A percentile compares a stretch with the other conserved stretches of the same genome.
phyloP scores from a whole-genome alignment of 169 alveolate species.

The Cryptosporidium ubiquitum region DNA sequence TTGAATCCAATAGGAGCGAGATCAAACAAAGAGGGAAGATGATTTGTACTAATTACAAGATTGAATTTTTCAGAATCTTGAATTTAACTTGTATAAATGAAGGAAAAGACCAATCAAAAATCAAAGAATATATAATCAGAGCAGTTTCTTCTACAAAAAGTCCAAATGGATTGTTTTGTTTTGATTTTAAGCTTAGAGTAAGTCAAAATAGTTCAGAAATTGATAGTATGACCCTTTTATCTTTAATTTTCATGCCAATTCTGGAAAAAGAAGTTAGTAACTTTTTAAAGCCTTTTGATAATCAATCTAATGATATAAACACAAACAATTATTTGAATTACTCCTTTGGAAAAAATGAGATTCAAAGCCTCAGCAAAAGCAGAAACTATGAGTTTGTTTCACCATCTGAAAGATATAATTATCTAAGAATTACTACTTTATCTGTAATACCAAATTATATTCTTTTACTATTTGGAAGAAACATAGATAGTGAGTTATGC shows the following conservation, averaged over 20 bases:
- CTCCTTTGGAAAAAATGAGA: constrained; percentile 38
- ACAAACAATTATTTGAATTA: neutral
- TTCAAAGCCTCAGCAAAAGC: neutral
- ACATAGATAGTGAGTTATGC: constrained; percentile 18
- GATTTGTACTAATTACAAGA: neutral
- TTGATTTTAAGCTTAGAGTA: constrained; percentile 12
- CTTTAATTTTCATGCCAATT: constrained; percentile 56
- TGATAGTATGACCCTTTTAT: constrained; percentile 10
- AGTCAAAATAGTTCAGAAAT: neutral
- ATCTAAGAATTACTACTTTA: constrained; percentile 16
- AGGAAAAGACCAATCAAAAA: neutral
- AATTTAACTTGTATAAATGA: neutral
- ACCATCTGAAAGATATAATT: neutral
- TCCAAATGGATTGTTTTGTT: constrained; percentile 53
- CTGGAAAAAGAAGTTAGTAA: neutral
- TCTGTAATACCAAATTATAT: constrained; percentile 45
- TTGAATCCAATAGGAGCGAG: constrained; percentile 10
- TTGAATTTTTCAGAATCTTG: neutral
- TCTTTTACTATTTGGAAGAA: neutral
- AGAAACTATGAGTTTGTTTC: neutral
- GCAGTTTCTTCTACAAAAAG: constrained; percentile 35
- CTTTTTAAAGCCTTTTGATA: neutral
- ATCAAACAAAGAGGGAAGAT: constrained; percentile 23
- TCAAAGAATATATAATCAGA: constrained; percentile 6
- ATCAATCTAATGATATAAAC: neutral